These are phyloP conservation scores for Taphrina betulina DNA, from an alignment of 1,139 yeast species.

Conservation along the genomic window DNA sequence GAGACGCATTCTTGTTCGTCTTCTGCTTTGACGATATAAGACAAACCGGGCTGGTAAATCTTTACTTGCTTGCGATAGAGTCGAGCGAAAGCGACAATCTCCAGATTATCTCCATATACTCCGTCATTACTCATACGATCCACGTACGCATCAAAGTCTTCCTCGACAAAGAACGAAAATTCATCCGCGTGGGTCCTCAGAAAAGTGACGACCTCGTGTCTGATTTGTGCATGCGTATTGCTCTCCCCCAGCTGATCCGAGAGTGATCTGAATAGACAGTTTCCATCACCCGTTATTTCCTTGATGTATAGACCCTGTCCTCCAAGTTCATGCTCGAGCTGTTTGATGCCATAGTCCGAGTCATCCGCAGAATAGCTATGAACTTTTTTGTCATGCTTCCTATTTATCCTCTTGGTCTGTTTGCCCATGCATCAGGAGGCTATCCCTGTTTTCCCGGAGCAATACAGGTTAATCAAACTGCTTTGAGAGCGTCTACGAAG, in stretches of 20 bases:
- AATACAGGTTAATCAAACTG: too few relatives aligned
- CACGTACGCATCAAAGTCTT: constrained; percentile 44
- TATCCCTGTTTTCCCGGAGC: too few relatives aligned
- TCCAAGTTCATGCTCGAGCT: constrained; percentile 41
- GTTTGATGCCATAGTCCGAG: constrained; percentile 11
- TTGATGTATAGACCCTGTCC: constrained; percentile 46
- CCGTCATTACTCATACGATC: constrained; percentile 46
- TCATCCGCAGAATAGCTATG: constrained; percentile 7
- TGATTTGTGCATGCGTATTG: constrained; percentile 41
- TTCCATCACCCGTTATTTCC: constrained; percentile 48
- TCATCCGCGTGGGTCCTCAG: constrained; percentile 41
- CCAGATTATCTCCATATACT: constrained; percentile 49
- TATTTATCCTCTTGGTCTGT: neutral
- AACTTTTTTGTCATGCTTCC: neutral
- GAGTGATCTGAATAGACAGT: constrained; percentile 49
- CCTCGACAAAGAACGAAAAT: constrained; percentile 37
- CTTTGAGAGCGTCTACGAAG: too few relatives aligned
- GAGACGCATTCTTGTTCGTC: constrained; percentile 6
- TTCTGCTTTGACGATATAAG: constrained; percentile 42
- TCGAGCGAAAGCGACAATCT: constrained; percentile 48
- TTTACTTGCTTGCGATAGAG: constrained; percentile 42
- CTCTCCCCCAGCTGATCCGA: constrained; percentile 48
- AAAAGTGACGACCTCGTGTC: constrained; percentile 44
- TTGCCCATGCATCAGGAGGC: constrained; percentile 17
- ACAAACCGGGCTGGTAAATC: constrained; percentile 46